Percentiles rank a stretch among this genome's conserved stretches.
phyloP scores from a whole-genome alignment of 768 basidiomycete genomes.

The Boletus vermiculosoides region DNA sequence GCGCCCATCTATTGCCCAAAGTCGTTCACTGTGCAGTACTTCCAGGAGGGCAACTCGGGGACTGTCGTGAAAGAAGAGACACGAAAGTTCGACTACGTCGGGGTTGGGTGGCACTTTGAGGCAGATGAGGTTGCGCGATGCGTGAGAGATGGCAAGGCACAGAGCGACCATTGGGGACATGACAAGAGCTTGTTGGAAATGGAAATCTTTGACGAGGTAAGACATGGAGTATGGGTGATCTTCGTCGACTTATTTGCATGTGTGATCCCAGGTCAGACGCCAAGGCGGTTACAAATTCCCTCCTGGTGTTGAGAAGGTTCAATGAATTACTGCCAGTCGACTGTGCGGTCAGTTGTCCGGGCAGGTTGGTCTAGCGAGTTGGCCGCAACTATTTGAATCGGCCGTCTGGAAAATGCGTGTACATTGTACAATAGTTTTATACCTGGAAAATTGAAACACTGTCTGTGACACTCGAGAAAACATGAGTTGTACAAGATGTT shows the following conservation, averaged over 20 bases:
- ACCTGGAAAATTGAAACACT: not conserved
- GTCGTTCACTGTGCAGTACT: conserved; percentile 63
- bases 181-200: conserved; percentile 80
- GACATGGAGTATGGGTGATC: conserved; percentile 5
- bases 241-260: conserved; percentile 13
- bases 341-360: not conserved
- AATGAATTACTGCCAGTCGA: not conserved
- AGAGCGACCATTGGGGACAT: conserved; percentile 75
- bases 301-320: conserved; percentile 55
- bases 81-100: conserved; percentile 55
- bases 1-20: conserved; percentile 67
- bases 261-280: conserved; percentile 51
- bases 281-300: conserved; percentile 68
- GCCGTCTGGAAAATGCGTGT: not conserved
- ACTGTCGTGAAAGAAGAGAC: conserved; percentile 55
- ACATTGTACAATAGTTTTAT: not conserved
- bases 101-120: conserved; percentile 79
- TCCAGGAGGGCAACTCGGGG: conserved; percentile 44
- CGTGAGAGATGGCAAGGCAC: conserved; percentile 65
- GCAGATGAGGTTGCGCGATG: conserved; percentile 87
- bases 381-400: not conserved
- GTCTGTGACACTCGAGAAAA: not conserved
- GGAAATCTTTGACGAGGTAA: conserved; percentile 82
- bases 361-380: not conserved
- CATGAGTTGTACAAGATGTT: no score